Evolutionary conservation across 176 grass and related monocot species (phyloP).

Genomic region (Typha latifolia): DNA sequence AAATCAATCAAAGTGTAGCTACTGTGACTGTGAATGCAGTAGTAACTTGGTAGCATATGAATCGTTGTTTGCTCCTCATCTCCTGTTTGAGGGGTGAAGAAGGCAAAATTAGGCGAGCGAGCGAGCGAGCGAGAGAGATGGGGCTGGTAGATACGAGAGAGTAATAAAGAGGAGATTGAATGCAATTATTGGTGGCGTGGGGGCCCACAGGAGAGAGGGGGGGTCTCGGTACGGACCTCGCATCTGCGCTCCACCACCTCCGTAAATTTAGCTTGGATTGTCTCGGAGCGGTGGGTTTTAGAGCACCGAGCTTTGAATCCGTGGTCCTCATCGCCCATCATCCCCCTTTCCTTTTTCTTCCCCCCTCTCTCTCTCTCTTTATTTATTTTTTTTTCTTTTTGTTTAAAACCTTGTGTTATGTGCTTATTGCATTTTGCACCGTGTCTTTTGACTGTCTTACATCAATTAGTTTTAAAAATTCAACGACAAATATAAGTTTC

Average conservation of each 20-base stretch:
- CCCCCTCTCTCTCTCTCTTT: neutral
- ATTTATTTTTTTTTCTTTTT: neutral
- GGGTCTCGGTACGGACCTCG: slow-evolving; percentile 12
- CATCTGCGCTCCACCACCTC: slow-evolving; percentile 16
- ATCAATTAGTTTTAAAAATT: too few relatives aligned
- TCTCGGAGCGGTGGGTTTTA: slow-evolving; percentile 12
- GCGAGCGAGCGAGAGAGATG: neutral
- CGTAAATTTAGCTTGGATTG: slow-evolving; percentile 29
- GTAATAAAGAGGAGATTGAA: neutral
- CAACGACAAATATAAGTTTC: too few relatives aligned
- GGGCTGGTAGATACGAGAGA: neutral
- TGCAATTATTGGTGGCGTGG: neutral
- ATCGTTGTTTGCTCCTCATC: too few relatives aligned
- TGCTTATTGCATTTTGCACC: neutral
- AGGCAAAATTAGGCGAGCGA: neutral
- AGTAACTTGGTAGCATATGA: too few relatives aligned
- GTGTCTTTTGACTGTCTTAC: too few relatives aligned
- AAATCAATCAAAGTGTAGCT: too few relatives aligned
- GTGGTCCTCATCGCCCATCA: slow-evolving; percentile 7
- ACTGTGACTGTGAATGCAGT: too few relatives aligned
- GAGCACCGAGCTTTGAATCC: slow-evolving; percentile 23
- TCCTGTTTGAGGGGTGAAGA: neutral
- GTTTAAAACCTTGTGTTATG: neutral
- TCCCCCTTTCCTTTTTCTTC: too few relatives aligned
- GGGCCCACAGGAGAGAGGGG: neutral